Percentiles rank a stretch among this genome's conserved stretches.
Evolutionary conservation across 2,329 filamentous ascomycete species (phyloP).

Genomic region (Aspergillus arachidicola): DNA sequence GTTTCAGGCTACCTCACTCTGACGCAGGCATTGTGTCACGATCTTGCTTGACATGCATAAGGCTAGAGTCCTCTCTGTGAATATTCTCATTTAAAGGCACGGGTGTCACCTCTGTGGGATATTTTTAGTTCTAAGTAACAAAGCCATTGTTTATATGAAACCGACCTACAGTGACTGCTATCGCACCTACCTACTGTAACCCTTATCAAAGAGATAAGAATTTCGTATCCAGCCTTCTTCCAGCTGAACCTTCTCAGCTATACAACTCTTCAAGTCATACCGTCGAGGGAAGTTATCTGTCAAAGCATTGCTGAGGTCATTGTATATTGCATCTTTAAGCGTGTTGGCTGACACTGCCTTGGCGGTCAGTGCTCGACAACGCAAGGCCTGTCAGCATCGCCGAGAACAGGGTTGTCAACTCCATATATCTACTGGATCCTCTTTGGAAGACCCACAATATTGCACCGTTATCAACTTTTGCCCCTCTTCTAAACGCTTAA

Average conservation of each 20-base stretch:
- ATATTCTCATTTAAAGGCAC: not conserved
- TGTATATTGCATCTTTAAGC: not conserved
- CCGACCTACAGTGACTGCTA: not conserved
- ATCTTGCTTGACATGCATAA: not conserved
- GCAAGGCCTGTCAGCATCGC: not conserved
- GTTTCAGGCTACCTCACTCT: conserved; percentile 1
- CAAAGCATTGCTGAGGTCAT: not conserved
- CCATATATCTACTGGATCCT: not conserved
- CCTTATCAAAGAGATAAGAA: not conserved
- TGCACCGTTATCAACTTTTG: not conserved
- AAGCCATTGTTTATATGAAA: not conserved
- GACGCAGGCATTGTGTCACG: not conserved
- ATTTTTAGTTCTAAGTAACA: not conserved
- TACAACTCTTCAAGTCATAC: not conserved
- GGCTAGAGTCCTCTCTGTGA: not conserved
- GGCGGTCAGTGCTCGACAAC: not conserved
- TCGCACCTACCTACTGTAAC: not conserved
- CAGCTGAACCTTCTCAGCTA: not conserved
- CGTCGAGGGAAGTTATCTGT: not conserved
- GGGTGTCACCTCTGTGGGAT: not conserved
- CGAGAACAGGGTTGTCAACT: not conserved
- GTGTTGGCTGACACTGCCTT: not conserved
- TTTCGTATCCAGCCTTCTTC: not conserved
- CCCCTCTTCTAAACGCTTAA: not conserved
- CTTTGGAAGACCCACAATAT: not conserved